Conservation (phyloP, 371 early-diverging fungal species). For the Syncephalastrum racemosum region DNA sequence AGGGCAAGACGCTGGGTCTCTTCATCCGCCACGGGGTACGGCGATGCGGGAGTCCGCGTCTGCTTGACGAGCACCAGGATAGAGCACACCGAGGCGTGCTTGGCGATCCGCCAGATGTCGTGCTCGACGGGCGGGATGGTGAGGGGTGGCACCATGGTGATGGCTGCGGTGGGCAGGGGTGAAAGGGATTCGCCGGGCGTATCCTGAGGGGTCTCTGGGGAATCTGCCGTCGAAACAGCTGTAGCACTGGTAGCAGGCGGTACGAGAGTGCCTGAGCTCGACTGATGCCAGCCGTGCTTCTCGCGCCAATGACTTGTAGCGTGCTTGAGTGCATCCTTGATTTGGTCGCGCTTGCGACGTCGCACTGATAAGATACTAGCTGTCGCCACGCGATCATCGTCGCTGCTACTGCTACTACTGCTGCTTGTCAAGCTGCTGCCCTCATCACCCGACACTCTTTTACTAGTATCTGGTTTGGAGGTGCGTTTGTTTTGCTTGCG, state of each 20-base stretch:
- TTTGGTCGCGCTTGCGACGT: conserved; percentile 29
- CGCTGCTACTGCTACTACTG: conserved; percentile 18
- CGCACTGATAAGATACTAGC: not conserved
- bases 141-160: conserved; percentile 5
- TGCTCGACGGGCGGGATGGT: conserved; percentile 27
- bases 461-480: not conserved
- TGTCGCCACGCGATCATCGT: conserved; percentile 16
- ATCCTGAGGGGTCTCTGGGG: not conserved
- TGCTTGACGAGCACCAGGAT: conserved; percentile 19
- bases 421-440: conserved; percentile 13
- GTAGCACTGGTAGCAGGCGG: conserved; percentile 1
- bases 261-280: conserved; percentile 4
- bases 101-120: conserved; percentile 35
- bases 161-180: conserved; percentile 1
- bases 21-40: conserved; percentile 14
- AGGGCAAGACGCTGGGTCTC: conserved; percentile 34
- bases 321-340: conserved; percentile 24
- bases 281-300: conserved; percentile 31
- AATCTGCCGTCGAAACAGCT: conserved; percentile 3
- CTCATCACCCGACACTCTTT: not conserved
- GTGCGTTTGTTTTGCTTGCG: conserved; percentile 16
- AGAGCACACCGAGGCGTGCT: conserved; percentile 43
- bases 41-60: not conserved
- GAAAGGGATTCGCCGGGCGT: not conserved
- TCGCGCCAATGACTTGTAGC: conserved; percentile 41